Percentiles rank a stretch among this genome's conserved stretches.
phyloP scores from a whole-genome alignment of 192 early-diverging fungal genomes.

The Piromyces finnis region DNA sequence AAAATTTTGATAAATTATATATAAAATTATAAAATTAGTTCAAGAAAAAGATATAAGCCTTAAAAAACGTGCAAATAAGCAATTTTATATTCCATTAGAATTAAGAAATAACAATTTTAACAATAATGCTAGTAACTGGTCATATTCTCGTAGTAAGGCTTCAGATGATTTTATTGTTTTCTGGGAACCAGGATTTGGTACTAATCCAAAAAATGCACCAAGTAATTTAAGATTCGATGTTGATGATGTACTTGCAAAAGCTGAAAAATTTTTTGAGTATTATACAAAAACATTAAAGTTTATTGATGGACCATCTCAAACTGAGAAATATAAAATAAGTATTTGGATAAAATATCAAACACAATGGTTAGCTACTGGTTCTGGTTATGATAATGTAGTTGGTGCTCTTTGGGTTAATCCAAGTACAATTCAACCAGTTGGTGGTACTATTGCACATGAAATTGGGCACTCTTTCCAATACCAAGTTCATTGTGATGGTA shows the following conservation, averaged over 20 bases:
- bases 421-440: neutral
- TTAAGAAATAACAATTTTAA: neutral
- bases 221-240: neutral
- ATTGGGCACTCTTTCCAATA: neutral
- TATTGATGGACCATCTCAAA: neutral
- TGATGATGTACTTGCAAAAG: neutral
- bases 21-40: too few relatives aligned
- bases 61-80: neutral
- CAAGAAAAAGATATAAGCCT: neutral
- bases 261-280: neutral
- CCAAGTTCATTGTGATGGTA: neutral
- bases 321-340: neutral
- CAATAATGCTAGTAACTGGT: neutral
- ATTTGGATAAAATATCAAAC: neutral
- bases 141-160: neutral
- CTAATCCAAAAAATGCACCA: neutral
- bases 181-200: neutral
- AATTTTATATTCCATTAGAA: neutral
- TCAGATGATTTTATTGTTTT: neutral
- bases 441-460: neutral
- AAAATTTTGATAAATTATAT: too few relatives aligned
- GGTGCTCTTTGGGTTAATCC: neutral
- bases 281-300: neutral
- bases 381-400: neutral
- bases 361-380: neutral